Base-by-base conservation (phyloP, 306 rosid genomes). In the Urtica urens region DNA sequence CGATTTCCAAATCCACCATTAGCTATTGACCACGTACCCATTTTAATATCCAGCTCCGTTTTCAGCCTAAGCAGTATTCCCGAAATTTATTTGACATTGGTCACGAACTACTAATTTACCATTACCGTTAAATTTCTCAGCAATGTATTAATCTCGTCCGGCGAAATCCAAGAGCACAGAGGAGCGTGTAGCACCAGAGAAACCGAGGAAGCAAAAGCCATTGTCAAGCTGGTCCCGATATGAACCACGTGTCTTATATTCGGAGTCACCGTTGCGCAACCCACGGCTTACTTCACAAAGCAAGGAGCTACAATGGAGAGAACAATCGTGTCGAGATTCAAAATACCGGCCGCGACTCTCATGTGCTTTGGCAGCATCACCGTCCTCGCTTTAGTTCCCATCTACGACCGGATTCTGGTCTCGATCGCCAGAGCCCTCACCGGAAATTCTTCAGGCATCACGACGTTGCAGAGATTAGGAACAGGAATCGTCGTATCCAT, bases 131-230 rank as follows among this genome's bases (percentile, higher is more conserved):
- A 37, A 17, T 48, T 48, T 37, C 53, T 48, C 12, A 24, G 28
- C 37, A 48, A 48, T 25, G 53, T 37, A 34, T 25, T 48, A 37
- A 7, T 6, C 28, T 34, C 38, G 28, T 23, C 37, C n/a, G 2
- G 18, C 17, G n/a, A 48, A 9, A 57, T 69, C 1, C 49, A 49
- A 26, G 62, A 57, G 41, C 58, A 49, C 15, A 55, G 35, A 3
- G 22, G 27, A 3, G 58, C 42, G 9, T 77, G 83, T 46, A 55
- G 50, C 12, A 13, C 16, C 0, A 9, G 21, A 1, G 76, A 72
- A 38, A 76, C 72, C 33, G 79, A 65, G 59, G 79, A 77, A 55
- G 79, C 79, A 33, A 72, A 69, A 33, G 63, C 71, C 0, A 27
- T 65, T 7, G 66, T 77, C 29, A 58, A 79, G 57, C 38, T 77